Evolutionary conservation across 192 early-diverging fungal species (phyloP).

Genomic region (Rhizophagus prolifer): DNA sequence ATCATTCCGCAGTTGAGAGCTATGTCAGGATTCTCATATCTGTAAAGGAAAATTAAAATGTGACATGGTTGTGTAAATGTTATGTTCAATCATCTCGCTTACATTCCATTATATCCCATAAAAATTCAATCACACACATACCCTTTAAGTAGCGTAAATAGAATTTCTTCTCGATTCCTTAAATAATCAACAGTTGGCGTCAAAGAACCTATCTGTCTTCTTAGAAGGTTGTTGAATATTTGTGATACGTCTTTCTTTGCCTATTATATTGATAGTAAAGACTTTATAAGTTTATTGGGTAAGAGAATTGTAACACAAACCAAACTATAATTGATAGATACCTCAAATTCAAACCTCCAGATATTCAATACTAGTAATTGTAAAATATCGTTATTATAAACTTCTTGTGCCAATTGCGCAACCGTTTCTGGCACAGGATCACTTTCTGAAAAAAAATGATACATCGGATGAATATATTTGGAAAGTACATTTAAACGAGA

Average conservation of each 20-base stretch:
- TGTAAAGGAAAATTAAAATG: conserved; percentile 25
- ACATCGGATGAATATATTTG: background rate
- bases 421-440: conserved; percentile 89
- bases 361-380: conserved; percentile 89
- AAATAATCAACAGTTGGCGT: conserved; percentile 97
- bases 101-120: background rate
- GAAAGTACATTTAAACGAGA: too few relatives aligned
- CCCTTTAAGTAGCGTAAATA: conserved; percentile 82
- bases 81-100: background rate
- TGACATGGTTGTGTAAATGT: background rate
- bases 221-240: conserved; percentile 96
- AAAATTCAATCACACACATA: conserved; percentile 32
- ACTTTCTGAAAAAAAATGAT: conserved; percentile 54
- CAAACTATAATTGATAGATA: conserved; percentile 26
- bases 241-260: conserved; percentile 97
- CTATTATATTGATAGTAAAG: conserved; percentile 39
- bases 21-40: conserved; percentile 94
- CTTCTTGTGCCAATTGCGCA: conserved; percentile 92
- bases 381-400: conserved; percentile 89
- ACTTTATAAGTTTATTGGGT: background rate
- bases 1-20: conserved; percentile 98
- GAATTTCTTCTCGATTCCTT: conserved; percentile 76
- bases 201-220: conserved; percentile 90
- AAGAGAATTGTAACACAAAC: background rate
- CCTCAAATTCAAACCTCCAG: conserved; percentile 89